phyloP scores from a whole-genome alignment of 192 early-diverging fungal genomes.

The Entomortierella beljakovae region DNA sequence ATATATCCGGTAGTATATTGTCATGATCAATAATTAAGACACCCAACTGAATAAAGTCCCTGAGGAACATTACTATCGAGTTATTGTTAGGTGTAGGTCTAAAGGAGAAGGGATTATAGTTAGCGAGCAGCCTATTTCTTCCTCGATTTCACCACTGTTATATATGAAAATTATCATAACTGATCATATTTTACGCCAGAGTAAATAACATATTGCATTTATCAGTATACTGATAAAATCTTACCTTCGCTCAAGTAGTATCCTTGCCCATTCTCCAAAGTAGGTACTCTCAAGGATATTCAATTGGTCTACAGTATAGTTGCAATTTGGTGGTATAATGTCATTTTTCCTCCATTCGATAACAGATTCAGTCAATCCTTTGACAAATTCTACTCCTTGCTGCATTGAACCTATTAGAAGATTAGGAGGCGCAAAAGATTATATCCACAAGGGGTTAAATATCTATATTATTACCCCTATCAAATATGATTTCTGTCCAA shows the following conservation, averaged over 20 bases:
- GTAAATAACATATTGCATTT: no score
- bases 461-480: no score
- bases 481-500: background rate
- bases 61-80: constrained; percentile 10
- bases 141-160: background rate
- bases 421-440: no score
- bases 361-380: background rate
- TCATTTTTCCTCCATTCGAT: constrained; percentile 21
- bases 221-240: background rate
- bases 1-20: constrained; percentile 19
- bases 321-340: background rate
- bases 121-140: background rate
- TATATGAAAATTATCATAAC: no score
- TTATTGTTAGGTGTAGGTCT: constrained; percentile 22
- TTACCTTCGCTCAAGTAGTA: constrained; percentile 37
- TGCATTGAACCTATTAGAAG: constrained; percentile 13
- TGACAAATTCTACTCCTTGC: constrained; percentile 21
- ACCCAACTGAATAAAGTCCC: constrained; percentile 31
- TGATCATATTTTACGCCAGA: no score
- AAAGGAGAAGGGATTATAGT: background rate
- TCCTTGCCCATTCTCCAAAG: constrained; percentile 37
- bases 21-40: constrained; percentile 29
- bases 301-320: constrained; percentile 3
- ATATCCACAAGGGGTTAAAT: no score
- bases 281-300: constrained; percentile 16